Base-by-base conservation (phyloP, 805 yeast species). In the Candida sanyiensis region DNA sequence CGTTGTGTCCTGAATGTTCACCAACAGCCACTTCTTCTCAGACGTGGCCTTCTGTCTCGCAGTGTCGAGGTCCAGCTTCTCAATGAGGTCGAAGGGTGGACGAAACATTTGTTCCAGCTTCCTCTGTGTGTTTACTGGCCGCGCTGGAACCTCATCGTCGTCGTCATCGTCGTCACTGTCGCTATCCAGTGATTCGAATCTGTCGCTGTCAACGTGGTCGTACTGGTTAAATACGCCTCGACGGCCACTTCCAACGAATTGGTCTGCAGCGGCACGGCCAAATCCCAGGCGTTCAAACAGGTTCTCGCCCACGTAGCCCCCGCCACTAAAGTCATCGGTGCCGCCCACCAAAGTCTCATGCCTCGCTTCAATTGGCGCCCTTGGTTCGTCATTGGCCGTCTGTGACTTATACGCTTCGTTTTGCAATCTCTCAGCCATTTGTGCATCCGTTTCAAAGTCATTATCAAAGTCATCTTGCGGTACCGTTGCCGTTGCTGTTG, bases 11-110 rank as follows among this genome's bases (percentile, higher is more conserved):
- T 93, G 98, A 35, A 93, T 76, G 57, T 93, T 93, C 18, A 93
- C 72, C 50, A 93, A 63, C 7, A 93, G 71, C 96, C 97, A 89
- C 60, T 81, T 85, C 38, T 75, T 66, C 42, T 67, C 70, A 23
- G 59, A 61, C 41, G 80, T 71, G 2, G 95, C 97, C 44, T 70
- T 67, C 2, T 52, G 47, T 48, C 80, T 84, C 3, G 97, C 97
- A 1, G 56, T 65, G 28, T 85, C 93, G n/a, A 93, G 58, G 38
- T 74, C 75, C 13, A 77, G 47, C 47, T 72, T 77, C 16, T 79
- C 69, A 53, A 93, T 87, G 24, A 93, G 64, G 50, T 90, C 97
- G 64, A 86, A 90, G 0, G 99, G 99, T 0, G 98, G 97, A 45
- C 90, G 70, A 61, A 90, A 93, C 21, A 93, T 66, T 45, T 72